These are phyloP conservation scores for Metschnikowia matae DNA, from an alignment of 805 yeast species.

Conservation along the genomic window DNA sequence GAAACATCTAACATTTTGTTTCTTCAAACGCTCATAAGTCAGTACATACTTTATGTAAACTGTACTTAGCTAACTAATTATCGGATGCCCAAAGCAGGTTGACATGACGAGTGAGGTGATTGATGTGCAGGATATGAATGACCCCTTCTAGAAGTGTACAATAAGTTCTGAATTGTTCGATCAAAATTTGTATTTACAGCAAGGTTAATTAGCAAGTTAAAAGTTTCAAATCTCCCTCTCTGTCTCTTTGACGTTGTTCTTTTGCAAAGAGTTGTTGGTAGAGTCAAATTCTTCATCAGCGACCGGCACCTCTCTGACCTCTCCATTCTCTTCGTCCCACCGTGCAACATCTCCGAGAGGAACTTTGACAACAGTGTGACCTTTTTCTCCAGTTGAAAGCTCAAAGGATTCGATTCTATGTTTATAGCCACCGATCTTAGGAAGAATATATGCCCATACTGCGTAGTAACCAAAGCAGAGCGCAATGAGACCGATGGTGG, in stretches of 20 bases:
- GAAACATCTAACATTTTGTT: not conserved
- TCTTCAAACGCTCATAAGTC: too few species aligned
- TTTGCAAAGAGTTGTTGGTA: not conserved
- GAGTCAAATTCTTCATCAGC: not conserved
- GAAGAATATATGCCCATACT: slow-evolving; percentile 35
- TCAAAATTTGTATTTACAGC: too few species aligned
- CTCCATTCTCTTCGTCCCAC: slow-evolving; percentile 29
- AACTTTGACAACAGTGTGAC: slow-evolving; percentile 38
- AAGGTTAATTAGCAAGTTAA: not conserved
- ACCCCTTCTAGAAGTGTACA: too few species aligned
- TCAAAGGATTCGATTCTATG: slow-evolving; percentile 28
- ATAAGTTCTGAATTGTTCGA: too few species aligned
- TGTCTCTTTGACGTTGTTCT: not conserved
- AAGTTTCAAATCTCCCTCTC: not conserved
- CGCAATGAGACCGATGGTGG: slow-evolving; percentile 31
- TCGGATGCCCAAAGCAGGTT: too few species aligned
- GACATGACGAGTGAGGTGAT: too few species aligned
- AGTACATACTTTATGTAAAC: too few species aligned
- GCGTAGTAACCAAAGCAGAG: slow-evolving; percentile 32
- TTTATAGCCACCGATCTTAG: slow-evolving; percentile 27
- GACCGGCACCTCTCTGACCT: slow-evolving; percentile 6
- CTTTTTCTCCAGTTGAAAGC: slow-evolving; percentile 36
- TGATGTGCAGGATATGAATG: too few species aligned
- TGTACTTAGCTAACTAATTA: too few species aligned
- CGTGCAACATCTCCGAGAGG: slow-evolving; percentile 24